Evolutionary conservation across 169 alveolate species (phyloP).

Genomic region (Fabrea salina): DNA sequence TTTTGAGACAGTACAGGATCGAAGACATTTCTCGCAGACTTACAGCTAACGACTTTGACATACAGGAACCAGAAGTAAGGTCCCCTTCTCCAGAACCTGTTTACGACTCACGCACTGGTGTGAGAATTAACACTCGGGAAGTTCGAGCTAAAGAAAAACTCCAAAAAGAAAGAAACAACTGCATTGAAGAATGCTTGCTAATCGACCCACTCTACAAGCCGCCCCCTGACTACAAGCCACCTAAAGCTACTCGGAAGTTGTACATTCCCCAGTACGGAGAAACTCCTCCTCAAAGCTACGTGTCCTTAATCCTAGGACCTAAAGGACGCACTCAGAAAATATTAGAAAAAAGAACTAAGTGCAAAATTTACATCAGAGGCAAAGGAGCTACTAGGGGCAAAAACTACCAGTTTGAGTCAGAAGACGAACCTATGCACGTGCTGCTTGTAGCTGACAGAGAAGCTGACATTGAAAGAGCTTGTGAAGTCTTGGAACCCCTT

Average conservation of each 20-base stretch:
- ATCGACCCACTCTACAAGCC: slow-evolving; percentile 65
- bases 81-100: slow-evolving; percentile 78
- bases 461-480: slow-evolving; percentile 57
- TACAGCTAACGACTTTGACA: slow-evolving; percentile 58
- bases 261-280: slow-evolving; percentile 56
- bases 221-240: slow-evolving; percentile 75
- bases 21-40: slow-evolving; percentile 70
- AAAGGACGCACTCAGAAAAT: slow-evolving; percentile 63
- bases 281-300: slow-evolving; percentile 40
- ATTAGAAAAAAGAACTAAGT: slow-evolving; percentile 57
- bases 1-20: slow-evolving; percentile 60
- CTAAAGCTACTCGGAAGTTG: slow-evolving; percentile 54
- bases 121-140: slow-evolving; percentile 66
- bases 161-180: slow-evolving; percentile 51
- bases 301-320: slow-evolving; percentile 67
- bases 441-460: slow-evolving; percentile 57
- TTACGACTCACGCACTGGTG: slow-evolving; percentile 67
- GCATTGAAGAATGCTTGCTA: slow-evolving; percentile 59
- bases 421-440: slow-evolving; percentile 66
- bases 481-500: slow-evolving; percentile 50
- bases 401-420: slow-evolving; percentile 31
- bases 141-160: slow-evolving; percentile 60
- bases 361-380: slow-evolving; percentile 72
- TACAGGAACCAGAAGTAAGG: slow-evolving; percentile 70
- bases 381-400: slow-evolving; percentile 54